Percentiles rank a stretch among this genome's conserved stretches.
Evolutionary conservation across 176 grass and related monocot species (phyloP).

Genomic region (Raddia guianensis): DNA sequence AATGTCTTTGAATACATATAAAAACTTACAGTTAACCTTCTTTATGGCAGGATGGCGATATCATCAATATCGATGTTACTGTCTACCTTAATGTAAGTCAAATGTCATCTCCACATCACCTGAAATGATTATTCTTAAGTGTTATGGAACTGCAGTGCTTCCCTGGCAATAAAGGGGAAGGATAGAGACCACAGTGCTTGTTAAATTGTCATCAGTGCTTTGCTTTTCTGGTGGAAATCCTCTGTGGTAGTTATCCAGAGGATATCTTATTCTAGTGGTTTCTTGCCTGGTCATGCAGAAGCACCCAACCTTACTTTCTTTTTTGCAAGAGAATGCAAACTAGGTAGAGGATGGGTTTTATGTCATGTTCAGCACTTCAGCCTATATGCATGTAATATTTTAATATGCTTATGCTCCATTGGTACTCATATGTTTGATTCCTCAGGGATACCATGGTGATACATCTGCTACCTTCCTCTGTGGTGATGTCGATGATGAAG

Average conservation of each 20-base stretch:
- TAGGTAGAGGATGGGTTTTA: not conserved
- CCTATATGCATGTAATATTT: slow-evolving; percentile 26
- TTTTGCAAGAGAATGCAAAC: not conserved
- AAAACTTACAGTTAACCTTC: slow-evolving; percentile 32
- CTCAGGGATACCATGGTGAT: slow-evolving; percentile 96
- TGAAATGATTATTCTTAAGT: slow-evolving; percentile 18
- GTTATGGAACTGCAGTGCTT: not conserved
- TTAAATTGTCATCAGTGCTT: slow-evolving; percentile 6
- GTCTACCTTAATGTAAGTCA: slow-evolving; percentile 91
- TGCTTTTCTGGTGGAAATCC: not conserved
- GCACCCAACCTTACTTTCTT: slow-evolving; percentile 8
- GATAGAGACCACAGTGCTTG: slow-evolving; percentile 8
- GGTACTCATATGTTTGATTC: slow-evolving; percentile 27
- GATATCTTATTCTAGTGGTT: slow-evolving; percentile 13
- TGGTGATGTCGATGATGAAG: slow-evolving; percentile 80
- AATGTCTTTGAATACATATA: not conserved
- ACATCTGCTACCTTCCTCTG: slow-evolving; percentile 94
- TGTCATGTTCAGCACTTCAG: not conserved
- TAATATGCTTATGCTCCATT: slow-evolving; percentile 17
- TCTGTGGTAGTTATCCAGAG: slow-evolving; percentile 11
- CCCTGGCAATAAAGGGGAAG: not conserved
- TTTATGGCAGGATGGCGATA: slow-evolving; percentile 86
- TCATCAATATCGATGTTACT: slow-evolving; percentile 98
- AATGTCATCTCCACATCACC: slow-evolving; percentile 3
- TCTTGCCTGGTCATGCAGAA: slow-evolving; percentile 9